Percentiles rank a stretch among this genome's conserved stretches.
Evolutionary conservation across 2,329 filamentous ascomycete species (phyloP).

Genomic region (Penicillium sp.): DNA sequence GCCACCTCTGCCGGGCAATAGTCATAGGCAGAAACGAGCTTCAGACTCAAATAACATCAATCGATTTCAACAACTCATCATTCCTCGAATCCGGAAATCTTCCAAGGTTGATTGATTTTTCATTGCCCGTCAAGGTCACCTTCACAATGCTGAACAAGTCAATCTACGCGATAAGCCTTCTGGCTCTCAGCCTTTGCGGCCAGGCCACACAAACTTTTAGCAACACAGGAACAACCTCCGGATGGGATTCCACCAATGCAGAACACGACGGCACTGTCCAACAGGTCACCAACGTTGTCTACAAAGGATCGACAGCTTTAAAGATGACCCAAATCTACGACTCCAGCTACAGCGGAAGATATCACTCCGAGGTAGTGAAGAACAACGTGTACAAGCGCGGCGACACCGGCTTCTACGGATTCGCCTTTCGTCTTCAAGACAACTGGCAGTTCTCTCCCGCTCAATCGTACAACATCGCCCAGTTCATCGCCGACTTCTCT

Average conservation of each 20-base stretch:
- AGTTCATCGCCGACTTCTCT: constrained; percentile 54
- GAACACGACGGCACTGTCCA: constrained; percentile 47
- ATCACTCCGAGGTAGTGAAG: constrained; percentile 51
- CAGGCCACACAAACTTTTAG: constrained; percentile 20
- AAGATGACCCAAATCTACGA: constrained; percentile 47
- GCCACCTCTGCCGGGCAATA: no score
- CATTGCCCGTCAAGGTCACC: not conserved
- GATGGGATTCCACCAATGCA: constrained; percentile 43
- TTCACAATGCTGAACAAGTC: not conserved
- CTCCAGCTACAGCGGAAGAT: constrained; percentile 4
- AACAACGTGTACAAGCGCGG: constrained; percentile 48
- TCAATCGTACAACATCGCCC: constrained; percentile 51
- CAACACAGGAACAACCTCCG: constrained; percentile 33
- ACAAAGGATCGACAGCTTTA: constrained; percentile 41
- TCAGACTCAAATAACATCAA: not conserved
- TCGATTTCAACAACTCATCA: not conserved
- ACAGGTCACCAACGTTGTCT: constrained; percentile 44
- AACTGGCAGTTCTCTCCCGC: constrained; percentile 48
- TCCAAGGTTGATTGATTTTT: not conserved
- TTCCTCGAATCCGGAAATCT: not conserved
- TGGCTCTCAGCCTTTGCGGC: not conserved
- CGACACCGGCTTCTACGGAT: constrained; percentile 52
- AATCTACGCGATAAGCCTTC: not conserved
- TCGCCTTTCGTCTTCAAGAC: constrained; percentile 50
- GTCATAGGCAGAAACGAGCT: not conserved